phyloP scores from a whole-genome alignment of 345 rosid species.

The Aquilaria malaccensis region DNA sequence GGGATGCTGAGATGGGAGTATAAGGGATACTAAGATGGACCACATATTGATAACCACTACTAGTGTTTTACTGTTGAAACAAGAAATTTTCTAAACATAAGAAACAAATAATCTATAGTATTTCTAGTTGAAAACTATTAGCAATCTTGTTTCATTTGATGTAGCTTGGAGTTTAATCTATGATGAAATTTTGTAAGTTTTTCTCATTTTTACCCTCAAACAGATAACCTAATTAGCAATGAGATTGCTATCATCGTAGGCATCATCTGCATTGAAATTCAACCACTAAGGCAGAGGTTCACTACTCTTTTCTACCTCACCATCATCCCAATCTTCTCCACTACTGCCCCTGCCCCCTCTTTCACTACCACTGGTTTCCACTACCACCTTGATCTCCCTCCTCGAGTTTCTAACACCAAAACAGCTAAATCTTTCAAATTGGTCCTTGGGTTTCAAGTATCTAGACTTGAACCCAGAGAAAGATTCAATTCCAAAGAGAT shows the following conservation, averaged over 20 bases:
- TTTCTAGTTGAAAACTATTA: too few species aligned
- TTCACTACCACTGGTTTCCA: constrained; percentile 24
- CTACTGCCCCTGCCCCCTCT: constrained; percentile 37
- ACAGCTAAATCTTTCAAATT: constrained; percentile 20
- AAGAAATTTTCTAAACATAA: too few species aligned
- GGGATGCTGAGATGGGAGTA: too few species aligned
- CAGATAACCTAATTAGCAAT: constrained; percentile 65
- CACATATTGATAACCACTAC: too few species aligned
- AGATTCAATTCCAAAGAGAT: constrained; percentile 4
- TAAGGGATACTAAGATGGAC: too few species aligned
- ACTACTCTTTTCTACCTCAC: constrained; percentile 30
- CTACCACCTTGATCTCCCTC: constrained; percentile 33
- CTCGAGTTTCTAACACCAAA: constrained; percentile 44
- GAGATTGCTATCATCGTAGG: constrained; percentile 62
- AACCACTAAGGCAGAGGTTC: constrained; percentile 77
- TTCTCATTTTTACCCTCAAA: constrained; percentile 3
- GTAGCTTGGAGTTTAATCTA: too few species aligned
- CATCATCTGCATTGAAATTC: constrained; percentile 63
- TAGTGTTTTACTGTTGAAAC: too few species aligned
- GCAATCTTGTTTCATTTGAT: too few species aligned
- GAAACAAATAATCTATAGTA: too few species aligned
- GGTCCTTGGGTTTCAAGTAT: constrained; percentile 4
- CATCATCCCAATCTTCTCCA: constrained; percentile 35
- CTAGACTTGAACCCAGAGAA: constrained; percentile 2
- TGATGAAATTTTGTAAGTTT: too few species aligned